These are phyloP conservation scores for Puya raimondii DNA, from an alignment of 176 grass and related monocot genomes.

Conservation along the genomic window DNA sequence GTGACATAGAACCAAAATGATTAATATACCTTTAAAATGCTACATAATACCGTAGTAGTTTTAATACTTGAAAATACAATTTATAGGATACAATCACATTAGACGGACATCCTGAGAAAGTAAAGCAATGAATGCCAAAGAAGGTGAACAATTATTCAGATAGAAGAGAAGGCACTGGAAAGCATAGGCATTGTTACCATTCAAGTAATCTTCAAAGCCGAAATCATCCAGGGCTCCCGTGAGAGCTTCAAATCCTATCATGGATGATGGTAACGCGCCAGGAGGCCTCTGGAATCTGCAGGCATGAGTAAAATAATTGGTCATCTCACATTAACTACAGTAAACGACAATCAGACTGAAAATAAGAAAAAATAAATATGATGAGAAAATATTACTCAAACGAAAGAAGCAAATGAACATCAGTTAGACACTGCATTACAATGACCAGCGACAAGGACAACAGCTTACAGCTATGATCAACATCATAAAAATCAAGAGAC, in stretches of 20 bases:
- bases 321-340: neutral
- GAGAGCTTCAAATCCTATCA: constrained; percentile 81
- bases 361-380: constrained; percentile 2
- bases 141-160: neutral
- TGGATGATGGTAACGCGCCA: constrained; percentile 66
- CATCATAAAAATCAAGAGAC: constrained; percentile 1
- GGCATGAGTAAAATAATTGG: constrained; percentile 1
- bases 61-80: neutral
- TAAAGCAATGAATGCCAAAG: neutral
- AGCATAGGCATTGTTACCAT: constrained; percentile 36
- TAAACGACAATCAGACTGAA: neutral
- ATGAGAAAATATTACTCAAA: neutral
- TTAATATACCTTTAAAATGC: too few species aligned
- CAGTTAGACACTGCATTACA: neutral
- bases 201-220: constrained; percentile 95
- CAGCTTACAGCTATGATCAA: neutral
- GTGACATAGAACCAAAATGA: neutral
- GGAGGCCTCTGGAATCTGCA: constrained; percentile 86
- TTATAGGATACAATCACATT: neutral
- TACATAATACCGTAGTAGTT: too few species aligned
- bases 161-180: neutral
- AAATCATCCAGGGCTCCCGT: constrained; percentile 95
- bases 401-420: constrained; percentile 4
- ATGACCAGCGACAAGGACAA: neutral
- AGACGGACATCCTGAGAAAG: neutral